Conservation (phyloP, 345 rosid genomes). For the Camelina laxa region DNA sequence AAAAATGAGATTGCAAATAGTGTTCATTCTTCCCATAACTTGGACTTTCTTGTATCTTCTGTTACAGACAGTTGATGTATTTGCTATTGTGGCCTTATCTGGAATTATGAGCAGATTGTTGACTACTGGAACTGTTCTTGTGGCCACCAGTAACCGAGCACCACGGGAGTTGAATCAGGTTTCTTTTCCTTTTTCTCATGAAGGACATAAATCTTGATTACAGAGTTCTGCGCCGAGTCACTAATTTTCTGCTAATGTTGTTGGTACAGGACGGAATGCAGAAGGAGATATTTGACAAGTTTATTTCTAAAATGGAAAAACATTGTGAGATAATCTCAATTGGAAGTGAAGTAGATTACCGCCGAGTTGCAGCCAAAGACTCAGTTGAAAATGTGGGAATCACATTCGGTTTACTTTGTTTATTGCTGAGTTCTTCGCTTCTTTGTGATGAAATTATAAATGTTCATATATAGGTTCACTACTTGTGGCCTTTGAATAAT, state of each 20-base stretch:
- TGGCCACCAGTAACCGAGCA: constrained; percentile 93
- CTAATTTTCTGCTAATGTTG: constrained; percentile 24
- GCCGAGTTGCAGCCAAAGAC: constrained; percentile 71
- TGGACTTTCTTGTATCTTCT: constrained; percentile 45
- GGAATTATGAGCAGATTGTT: constrained; percentile 96
- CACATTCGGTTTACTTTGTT: constrained; percentile 15
- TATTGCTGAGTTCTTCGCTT: constrained; percentile 24
- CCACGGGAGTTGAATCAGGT: constrained; percentile 93
- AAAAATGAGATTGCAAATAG: neutral
- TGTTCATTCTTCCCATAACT: constrained; percentile 29
- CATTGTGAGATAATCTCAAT: constrained; percentile 78
- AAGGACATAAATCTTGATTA: neutral
- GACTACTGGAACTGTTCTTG: constrained; percentile 84
- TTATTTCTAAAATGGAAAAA: constrained; percentile 66
- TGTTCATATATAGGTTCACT: constrained; percentile 61
- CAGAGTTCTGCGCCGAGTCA: neutral
- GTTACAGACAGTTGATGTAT: constrained; percentile 90
- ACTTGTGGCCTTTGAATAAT: constrained; percentile 74
- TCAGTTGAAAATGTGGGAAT: constrained; percentile 54
- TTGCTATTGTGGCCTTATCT: constrained; percentile 98
- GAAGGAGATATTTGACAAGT: constrained; percentile 77
- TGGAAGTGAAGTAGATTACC: constrained; percentile 88
- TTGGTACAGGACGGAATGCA: constrained; percentile 90
- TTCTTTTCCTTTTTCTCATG: constrained; percentile 10
- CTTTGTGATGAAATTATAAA: constrained; percentile 37